phyloP scores from a whole-genome alignment of 441 rosid species.

The Populus tomentosa region DNA sequence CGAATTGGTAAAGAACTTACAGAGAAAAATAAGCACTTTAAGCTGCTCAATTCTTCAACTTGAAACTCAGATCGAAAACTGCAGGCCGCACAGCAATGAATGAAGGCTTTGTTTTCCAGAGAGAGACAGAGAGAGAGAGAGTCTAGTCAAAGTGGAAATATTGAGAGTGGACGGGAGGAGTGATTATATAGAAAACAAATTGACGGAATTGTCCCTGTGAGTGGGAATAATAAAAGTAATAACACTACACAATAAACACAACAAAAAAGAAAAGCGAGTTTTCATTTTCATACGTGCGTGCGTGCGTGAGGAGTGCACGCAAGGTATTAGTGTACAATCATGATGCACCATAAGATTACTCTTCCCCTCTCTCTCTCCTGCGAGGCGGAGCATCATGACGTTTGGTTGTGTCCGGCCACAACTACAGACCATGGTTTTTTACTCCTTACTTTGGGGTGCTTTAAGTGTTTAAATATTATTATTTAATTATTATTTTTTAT shows the following conservation, averaged over 20 bases:
- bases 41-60: not conserved
- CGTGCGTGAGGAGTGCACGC: conserved; percentile 46
- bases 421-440: not conserved
- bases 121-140: not conserved
- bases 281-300: conserved; percentile 29
- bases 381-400: not conserved
- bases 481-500: too few species aligned
- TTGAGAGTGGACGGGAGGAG: conserved; percentile 16
- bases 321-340: conserved; percentile 47
- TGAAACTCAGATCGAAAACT: not conserved
- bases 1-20: conserved; percentile 10
- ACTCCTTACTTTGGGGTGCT: not conserved
- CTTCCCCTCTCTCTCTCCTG: not conserved
- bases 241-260: not conserved
- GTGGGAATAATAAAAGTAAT: not conserved
- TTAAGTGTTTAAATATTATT: too few species aligned
- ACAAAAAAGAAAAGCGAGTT: not conserved
- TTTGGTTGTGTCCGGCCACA: not conserved
- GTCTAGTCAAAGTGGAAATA: conserved; percentile 31
- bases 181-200: conserved; percentile 36
- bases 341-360: conserved; percentile 29
- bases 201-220: conserved; percentile 44
- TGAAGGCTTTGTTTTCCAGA: not conserved
- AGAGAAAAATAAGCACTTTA: not conserved
- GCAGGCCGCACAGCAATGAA: not conserved